A percentile compares a stretch with the other conserved stretches of the same genome.
Conservation (phyloP, 805 yeast genomes). For the Monosporozyma solicola region DNA sequence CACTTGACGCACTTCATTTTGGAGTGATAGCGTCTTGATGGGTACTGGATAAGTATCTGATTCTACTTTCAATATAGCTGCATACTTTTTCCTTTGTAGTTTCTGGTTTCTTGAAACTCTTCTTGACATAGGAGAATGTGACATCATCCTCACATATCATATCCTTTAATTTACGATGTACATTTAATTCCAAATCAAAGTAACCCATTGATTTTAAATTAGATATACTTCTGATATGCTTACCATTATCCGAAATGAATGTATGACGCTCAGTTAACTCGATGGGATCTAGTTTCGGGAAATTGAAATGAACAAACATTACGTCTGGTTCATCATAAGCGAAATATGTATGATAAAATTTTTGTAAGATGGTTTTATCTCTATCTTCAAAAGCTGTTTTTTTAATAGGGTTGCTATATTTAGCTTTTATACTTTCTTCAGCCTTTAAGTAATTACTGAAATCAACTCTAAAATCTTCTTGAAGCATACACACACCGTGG, state of each 20-base stretch:
- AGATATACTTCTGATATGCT: conserved; percentile 11
- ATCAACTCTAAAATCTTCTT: conserved; percentile 61
- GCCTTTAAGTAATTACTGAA: conserved; percentile 23
- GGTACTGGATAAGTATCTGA: conserved; percentile 12
- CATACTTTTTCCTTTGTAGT: conserved; percentile 15
- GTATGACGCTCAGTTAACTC: conserved; percentile 12
- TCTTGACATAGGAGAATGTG: conserved; percentile 8
- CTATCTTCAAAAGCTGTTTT: not conserved
- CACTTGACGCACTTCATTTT: not conserved
- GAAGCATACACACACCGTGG: conserved; percentile 72
- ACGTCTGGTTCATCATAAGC: conserved; percentile 11
- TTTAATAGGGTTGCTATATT: not conserved
- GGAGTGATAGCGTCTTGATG: conserved; percentile 14
- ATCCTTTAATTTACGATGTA: conserved; percentile 3
- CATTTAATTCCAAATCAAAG: conserved; percentile 22
- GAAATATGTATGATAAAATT: not conserved
- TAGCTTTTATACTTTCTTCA: not conserved
- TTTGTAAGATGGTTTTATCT: conserved; percentile 1
- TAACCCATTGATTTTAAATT: conserved; percentile 11
- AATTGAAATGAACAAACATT: conserved; percentile 34
- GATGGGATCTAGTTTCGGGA: conserved; percentile 34
- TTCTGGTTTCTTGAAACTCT: conserved; percentile 8
- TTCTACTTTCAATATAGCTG: conserved; percentile 17
- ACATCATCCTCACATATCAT: conserved; percentile 1
- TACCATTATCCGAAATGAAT: conserved; percentile 10